phyloP scores from a whole-genome alignment of 345 rosid genomes.

The Litchi chinensis region DNA sequence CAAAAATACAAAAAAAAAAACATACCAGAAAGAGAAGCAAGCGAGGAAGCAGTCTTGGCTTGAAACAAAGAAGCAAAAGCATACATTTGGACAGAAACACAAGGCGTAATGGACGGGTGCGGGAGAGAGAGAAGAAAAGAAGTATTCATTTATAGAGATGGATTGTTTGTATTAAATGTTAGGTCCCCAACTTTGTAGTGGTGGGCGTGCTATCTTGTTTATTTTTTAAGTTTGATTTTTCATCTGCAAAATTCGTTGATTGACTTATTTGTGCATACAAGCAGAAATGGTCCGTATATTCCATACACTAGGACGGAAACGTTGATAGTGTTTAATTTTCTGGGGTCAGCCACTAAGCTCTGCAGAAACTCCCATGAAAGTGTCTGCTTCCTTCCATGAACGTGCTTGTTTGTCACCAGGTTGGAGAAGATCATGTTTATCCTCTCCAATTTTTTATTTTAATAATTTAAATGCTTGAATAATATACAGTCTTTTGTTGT shows the following conservation, averaged over 20 bases:
- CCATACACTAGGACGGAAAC: slow-evolving; percentile 5
- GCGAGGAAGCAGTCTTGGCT: neutral
- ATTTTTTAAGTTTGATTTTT: neutral
- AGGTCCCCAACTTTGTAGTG: neutral
- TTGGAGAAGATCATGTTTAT: neutral
- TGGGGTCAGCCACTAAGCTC: neutral
- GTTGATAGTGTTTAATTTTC: neutral
- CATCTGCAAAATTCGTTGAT: neutral
- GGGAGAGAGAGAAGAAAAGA: neutral
- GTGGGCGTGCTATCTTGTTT: neutral
- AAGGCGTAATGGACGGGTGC: neutral
- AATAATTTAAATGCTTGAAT: too few relatives aligned
- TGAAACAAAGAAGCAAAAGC: neutral
- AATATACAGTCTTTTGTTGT: too few relatives aligned
- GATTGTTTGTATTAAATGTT: neutral
- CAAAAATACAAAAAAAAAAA: neutral
- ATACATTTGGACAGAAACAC: neutral
- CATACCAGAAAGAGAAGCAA: slow-evolving; percentile 9
- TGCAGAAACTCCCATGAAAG: slow-evolving; percentile 10
- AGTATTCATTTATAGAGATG: neutral
- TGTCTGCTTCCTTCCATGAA: neutral
- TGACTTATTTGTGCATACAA: neutral
- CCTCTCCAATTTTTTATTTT: neutral
- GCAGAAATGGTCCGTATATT: neutral
- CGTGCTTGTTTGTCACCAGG: neutral